Evolutionary conservation across 352 stramenopile species (phyloP), one percentile per base, ranked within the genome.

Genomic region (Peronosclerospora sorghi): DNA sequence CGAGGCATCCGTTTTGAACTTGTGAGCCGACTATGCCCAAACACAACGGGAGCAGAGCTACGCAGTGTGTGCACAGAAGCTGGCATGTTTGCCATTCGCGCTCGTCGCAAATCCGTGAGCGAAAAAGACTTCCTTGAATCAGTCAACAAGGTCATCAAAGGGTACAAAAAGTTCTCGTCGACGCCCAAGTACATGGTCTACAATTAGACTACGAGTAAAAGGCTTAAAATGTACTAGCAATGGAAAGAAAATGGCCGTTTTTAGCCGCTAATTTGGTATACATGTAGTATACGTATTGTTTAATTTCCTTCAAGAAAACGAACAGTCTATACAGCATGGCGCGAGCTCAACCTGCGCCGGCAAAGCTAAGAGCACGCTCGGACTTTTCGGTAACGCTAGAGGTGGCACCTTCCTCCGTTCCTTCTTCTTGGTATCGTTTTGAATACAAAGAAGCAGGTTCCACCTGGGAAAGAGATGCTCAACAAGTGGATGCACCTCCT

Each of bases 131-230:
- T 99, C 71, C 79, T 99, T 47, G 95, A 99, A 51, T 96, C 94
- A 42, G 96, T 99, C 45, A 98, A 98, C 73, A 99, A 99, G 76
- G 96, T 99, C 47, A 98, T 99, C 64, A 99, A 99, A 80, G 96
- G 95, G 49, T 99, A 99, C 85, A 96, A 98, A 62, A 99, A 99
- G 83, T 99, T 99, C 81, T 97, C 84, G 54, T 97, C 95, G 27
- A 99, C 96, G 55, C 96, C 96, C 21, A 99, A 99, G 78, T 98
- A 98, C 81, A 97, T 98, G 88, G 90, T 98, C 41, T 97, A 97
- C 75, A 97, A 97, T 59, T 97, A 94, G 59, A 42, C 41, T 44
- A 42, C 10, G 5, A 35, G 7, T 19, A 19, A 15, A 5, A 8
- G n/a, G 30, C 30, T 35, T 17, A n/a, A n/a, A n/a, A n/a, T n/a